A percentile compares a stretch with the other conserved stretches of the same genome.
These are phyloP conservation scores for Vitis hybrid DNA, from an alignment of 177 flowering plant species.

Conservation along the genomic window DNA sequence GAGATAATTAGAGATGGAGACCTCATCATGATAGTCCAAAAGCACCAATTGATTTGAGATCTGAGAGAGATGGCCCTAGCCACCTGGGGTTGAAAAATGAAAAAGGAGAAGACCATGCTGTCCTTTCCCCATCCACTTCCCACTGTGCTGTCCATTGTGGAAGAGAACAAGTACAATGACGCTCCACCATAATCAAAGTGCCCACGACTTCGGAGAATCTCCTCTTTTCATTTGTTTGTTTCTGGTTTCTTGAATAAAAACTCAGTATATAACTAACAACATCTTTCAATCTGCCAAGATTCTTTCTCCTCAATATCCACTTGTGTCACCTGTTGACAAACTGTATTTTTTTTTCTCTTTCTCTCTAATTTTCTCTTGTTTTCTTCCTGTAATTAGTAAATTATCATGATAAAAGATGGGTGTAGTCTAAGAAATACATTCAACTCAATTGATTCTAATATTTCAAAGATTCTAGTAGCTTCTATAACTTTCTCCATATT, in stretches of 20 bases:
- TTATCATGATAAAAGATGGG: too few species aligned
- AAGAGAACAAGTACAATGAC: not conserved
- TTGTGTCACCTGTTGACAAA: too few species aligned
- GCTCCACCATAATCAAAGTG: not conserved
- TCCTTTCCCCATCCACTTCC: not conserved
- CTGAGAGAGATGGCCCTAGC: too few species aligned
- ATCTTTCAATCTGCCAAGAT: conserved; percentile 2
- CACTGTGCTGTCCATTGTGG: not conserved
- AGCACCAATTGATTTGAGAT: too few species aligned
- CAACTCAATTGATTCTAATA: too few species aligned
- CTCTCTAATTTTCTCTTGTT: too few species aligned
- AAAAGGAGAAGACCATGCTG: not conserved
- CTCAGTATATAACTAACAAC: not conserved
- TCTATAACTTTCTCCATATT: too few species aligned
- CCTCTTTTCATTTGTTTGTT: not conserved
- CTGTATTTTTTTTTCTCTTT: too few species aligned
- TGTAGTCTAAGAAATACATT: too few species aligned
- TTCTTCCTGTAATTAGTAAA: too few species aligned
- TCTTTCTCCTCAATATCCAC: conserved; percentile 6
- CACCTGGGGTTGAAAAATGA: not conserved
- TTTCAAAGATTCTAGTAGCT: too few species aligned
- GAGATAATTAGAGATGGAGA: conserved; percentile 1
- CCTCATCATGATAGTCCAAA: too few species aligned
- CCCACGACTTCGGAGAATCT: conserved; percentile 1
- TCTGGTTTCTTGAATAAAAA: not conserved